Evolutionary conservation across 306 rosid species (phyloP).

Genomic region (Sicyos edulis): DNA sequence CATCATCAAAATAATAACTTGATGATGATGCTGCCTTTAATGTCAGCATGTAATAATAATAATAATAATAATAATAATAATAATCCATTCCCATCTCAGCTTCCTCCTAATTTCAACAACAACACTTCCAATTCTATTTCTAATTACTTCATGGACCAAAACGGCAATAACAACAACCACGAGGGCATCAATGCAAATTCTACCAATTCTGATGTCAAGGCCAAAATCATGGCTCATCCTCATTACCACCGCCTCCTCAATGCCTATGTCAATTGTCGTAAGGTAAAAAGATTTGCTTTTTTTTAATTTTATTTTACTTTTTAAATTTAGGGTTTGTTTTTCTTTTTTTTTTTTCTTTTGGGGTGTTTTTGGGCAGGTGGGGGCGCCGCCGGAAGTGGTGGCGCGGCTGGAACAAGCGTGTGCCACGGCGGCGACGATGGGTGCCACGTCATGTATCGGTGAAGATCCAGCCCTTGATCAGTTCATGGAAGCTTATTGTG

Average conservation of each 20-base stretch:
- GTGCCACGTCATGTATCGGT: constrained; percentile 43
- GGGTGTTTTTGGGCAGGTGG: too few species aligned
- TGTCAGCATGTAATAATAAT: constrained; percentile 43
- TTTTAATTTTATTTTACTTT: too few species aligned
- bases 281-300: constrained; percentile 30
- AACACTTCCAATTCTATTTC: constrained; percentile 16
- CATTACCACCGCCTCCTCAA: constrained; percentile 87
- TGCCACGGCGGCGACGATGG: constrained; percentile 48
- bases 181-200: constrained; percentile 16
- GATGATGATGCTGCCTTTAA: constrained; percentile 71
- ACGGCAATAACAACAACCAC: constrained; percentile 22
- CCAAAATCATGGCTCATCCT: constrained; percentile 97
- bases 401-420: constrained; percentile 71
- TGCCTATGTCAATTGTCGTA: constrained; percentile 85
- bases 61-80: too few species aligned
- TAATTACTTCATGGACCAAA: constrained; percentile 65
- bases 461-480: constrained; percentile 96
- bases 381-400: constrained; percentile 87
- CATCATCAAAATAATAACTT: constrained; percentile 44
- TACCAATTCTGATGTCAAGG: constrained; percentile 48
- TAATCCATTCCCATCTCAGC: too few species aligned
- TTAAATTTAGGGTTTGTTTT: too few species aligned
- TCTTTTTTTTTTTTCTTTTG: too few species aligned
- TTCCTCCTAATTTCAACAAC: too few species aligned
- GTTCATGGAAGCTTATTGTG: constrained; percentile 99